Evolutionary conservation across 1,284 basidiomycete genomes (phyloP).

Genomic region (Meira nashicola): DNA sequence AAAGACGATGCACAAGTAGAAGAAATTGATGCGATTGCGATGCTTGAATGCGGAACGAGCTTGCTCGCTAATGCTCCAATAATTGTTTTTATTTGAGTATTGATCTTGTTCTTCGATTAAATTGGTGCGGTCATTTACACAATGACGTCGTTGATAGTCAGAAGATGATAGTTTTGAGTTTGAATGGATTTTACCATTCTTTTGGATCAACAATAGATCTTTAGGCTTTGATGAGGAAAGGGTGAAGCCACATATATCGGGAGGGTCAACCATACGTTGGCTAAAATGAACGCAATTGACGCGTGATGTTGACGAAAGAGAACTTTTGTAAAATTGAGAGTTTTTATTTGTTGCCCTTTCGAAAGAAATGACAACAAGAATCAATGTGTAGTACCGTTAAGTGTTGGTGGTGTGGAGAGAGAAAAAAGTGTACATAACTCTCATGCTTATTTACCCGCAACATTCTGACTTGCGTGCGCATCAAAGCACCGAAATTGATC

Average conservation of each 20-base stretch:
- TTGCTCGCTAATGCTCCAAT: too few species aligned
- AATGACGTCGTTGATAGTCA: background rate
- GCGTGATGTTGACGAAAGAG: background rate
- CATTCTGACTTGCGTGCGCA: too few species aligned
- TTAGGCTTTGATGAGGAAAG: background rate
- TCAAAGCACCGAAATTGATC: too few species aligned
- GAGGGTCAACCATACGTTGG: slow-evolving; percentile 8
- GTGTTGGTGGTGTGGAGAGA: background rate
- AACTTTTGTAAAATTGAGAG: background rate
- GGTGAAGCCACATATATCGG: background rate
- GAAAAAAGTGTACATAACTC: background rate
- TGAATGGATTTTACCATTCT: background rate
- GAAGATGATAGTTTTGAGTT: background rate
- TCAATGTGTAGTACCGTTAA: background rate
- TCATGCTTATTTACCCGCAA: too few species aligned
- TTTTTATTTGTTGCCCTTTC: background rate
- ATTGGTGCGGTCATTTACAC: too few species aligned
- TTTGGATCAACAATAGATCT: background rate
- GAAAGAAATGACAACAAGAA: background rate
- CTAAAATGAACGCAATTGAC: background rate
- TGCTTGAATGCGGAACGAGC: too few species aligned
- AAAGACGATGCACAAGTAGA: too few species aligned
- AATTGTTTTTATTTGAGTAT: too few species aligned
- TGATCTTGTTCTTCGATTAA: too few species aligned
- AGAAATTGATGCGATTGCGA: too few species aligned